Base-by-base conservation (phyloP, 139 green algal genomes). In the Zygnema circumcarinatum region DNA sequence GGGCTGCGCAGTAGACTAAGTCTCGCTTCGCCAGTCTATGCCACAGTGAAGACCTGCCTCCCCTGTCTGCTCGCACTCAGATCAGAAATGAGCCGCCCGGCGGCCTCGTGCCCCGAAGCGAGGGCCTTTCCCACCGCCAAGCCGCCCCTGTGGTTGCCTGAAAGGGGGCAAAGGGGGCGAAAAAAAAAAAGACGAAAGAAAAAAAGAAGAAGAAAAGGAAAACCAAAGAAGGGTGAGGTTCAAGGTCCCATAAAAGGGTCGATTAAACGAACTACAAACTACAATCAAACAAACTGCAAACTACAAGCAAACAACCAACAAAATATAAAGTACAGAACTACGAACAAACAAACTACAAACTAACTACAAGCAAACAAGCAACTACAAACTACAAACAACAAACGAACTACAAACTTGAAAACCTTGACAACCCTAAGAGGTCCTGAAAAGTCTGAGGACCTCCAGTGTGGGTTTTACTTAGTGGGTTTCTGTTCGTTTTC, bases 91-190 rank as follows among this genome's bases (percentile, higher is more conserved):
- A 90, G 74, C 21, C 42, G 33, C 20, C 52, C 87, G 11, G 87
- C 87, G 11, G 81, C 38, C 7, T 90, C 39, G 38, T 91, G 87
- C 7, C 87, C 87, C 16, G 56, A 85, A 35, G 31, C 32, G 11
- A 91, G n/a, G 25, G 62, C 82, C 16, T 86, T 91, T 36, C 87
- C 87, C 21, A 91, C 87, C 39, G 87, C 67, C 33, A 91, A 42
- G 7, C 81, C 87, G 16, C 42, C 82, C 31, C 83, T 40, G 25
- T 91, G 87, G 40, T 89, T 91, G 33, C 86, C 86, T 89, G 84
- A 31, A 40, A 38, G 25, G 16, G 7, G 7, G 36, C 47, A 84
- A 62, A 86, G 52, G 2, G 16, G 47, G 47, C 7, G 47, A 62
- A 62, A 62, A n/a, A n/a, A n/a, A n/a, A 7, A 7, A 62, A 62